phyloP scores from a whole-genome alignment of 2,329 filamentous ascomycete genomes.

The Teratosphaeria gauchensis region DNA sequence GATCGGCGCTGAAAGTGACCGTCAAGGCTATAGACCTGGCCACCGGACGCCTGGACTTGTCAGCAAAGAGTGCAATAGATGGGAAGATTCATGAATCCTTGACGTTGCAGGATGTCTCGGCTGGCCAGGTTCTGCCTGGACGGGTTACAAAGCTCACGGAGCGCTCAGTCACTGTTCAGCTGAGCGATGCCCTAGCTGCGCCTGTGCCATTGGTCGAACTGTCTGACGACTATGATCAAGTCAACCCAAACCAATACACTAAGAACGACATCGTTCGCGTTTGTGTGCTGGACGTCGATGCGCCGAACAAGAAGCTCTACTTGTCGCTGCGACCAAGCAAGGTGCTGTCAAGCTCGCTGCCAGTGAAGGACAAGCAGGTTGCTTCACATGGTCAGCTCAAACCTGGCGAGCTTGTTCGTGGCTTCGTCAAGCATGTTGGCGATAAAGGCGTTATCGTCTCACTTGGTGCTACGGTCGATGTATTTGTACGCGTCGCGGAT shows the following conservation, averaged over 20 bases:
- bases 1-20: conserved; percentile 74
- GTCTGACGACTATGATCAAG: conserved; percentile 74
- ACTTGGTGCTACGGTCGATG: conserved; percentile 71
- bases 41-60: conserved; percentile 69
- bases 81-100: conserved; percentile 45
- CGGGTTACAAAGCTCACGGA: conserved; percentile 80
- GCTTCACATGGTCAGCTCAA: conserved; percentile 60
- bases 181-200: conserved; percentile 70
- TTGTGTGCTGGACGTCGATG: conserved; percentile 72
- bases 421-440: conserved; percentile 82
- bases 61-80: conserved; percentile 20
- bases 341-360: conserved; percentile 74
- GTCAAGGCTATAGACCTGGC: conserved; percentile 64
- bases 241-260: conserved; percentile 62
- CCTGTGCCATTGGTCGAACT: conserved; percentile 76
- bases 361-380: conserved; percentile 74
- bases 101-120: conserved; percentile 61
- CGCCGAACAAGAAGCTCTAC: conserved; percentile 71
- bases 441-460: conserved; percentile 84
- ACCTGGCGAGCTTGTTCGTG: conserved; percentile 70
- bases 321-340: conserved; percentile 80
- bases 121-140: conserved; percentile 72
- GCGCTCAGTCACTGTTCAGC: conserved; percentile 71
- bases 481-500: conserved; percentile 75
- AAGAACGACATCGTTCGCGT: conserved; percentile 84